phyloP scores from a whole-genome alignment of 345 rosid species.

The Ceriops zippeliana region DNA sequence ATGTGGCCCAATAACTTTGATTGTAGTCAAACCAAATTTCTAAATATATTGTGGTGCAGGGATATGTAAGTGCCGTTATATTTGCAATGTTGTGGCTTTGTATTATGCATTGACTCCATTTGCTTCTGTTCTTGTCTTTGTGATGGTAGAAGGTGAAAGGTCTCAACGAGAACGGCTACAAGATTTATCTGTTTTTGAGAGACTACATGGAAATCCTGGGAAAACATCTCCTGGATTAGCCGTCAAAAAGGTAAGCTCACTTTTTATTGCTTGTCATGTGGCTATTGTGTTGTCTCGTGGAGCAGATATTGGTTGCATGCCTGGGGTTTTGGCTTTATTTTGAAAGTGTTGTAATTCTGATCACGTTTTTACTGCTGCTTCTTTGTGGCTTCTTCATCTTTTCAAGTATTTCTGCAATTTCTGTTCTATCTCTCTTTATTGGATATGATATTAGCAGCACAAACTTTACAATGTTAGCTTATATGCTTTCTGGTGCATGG shows the following conservation, averaged over 20 bases:
- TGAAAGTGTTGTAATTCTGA: neutral
- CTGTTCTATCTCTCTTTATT: neutral
- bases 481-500: neutral
- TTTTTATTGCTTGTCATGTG: neutral
- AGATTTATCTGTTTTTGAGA: slow-evolving; percentile 75
- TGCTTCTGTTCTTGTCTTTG: neutral
- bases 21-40: too few relatives aligned
- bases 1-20: too few relatives aligned
- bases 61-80: too few relatives aligned
- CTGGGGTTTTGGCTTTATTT: neutral
- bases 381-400: too few relatives aligned
- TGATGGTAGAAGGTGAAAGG: slow-evolving; percentile 60
- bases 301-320: neutral
- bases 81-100: too few relatives aligned
- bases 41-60: too few relatives aligned
- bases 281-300: neutral
- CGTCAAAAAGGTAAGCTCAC: slow-evolving; percentile 65
- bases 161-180: slow-evolving; percentile 66
- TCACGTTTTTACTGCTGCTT: too few relatives aligned
- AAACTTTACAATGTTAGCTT: slow-evolving; percentile 2
- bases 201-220: slow-evolving; percentile 70
- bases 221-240: slow-evolving; percentile 66
- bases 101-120: neutral
- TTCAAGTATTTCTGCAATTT: too few relatives aligned
- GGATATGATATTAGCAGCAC: neutral